A percentile compares a stretch with the other conserved stretches of the same genome.
phyloP scores from a whole-genome alignment of 2,329 filamentous ascomycete genomes.

The Colletotrichum truncatum region DNA sequence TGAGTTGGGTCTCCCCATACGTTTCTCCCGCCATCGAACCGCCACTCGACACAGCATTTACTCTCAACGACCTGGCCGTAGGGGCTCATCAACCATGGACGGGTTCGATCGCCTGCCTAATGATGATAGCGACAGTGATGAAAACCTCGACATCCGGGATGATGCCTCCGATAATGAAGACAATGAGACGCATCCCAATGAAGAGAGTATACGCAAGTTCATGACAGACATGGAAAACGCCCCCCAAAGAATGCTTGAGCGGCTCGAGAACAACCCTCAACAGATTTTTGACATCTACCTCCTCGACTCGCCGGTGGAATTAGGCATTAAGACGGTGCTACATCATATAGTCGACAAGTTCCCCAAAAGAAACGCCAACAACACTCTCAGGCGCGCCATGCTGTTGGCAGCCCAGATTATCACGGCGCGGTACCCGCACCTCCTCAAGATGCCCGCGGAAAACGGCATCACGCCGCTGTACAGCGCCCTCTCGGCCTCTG shows the following conservation, averaged over 20 bases:
- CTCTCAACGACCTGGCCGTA: no score
- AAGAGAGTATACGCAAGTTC: neutral
- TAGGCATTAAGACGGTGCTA: neutral
- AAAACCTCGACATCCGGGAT: neutral
- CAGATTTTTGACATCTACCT: neutral
- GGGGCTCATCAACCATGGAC: no score
- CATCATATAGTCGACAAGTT: neutral
- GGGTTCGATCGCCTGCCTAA: no score
- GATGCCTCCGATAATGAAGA: neutral
- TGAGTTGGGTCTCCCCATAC: no score
- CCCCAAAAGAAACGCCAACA: neutral
- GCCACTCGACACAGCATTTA: no score
- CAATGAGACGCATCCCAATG: neutral
- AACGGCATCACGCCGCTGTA: slow-evolving; percentile 12
- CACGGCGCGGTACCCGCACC: neutral
- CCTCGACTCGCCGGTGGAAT: neutral
- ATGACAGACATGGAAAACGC: neutral
- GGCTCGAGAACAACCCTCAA: neutral
- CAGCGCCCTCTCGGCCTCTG: neutral
- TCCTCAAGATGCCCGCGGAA: neutral
- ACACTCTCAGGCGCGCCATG: neutral
- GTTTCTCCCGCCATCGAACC: no score
- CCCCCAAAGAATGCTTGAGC: neutral
- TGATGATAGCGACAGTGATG: neutral
- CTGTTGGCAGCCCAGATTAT: neutral